Evolutionary conservation across 148 eudicot genomes (phyloP), one percentile per base, ranked within the genome.

Genomic region (Salicornia ramosissima): DNA sequence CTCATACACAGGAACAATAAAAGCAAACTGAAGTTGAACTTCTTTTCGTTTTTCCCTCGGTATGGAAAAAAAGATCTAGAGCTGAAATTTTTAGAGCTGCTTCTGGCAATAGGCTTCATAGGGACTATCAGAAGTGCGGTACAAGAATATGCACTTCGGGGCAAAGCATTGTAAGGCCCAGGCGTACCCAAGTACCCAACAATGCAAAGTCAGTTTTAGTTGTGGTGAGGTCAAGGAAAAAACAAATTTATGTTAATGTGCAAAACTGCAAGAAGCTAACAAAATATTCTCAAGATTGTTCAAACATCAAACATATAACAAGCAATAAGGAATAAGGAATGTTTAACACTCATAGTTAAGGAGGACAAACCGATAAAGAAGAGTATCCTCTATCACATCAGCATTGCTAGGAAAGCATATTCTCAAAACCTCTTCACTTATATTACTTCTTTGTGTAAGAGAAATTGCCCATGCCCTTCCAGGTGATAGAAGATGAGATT

Each of bases 391-490:
- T 26, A 74, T 55, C 77, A 72, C 84, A 65, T 83, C 84, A 71
- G 45, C 25, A 53, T 78, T 45, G 69, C 75, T 57, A 28, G 86
- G 78, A 66, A 88, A 88, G 80, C 90, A 86, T 67, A 70, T 71
- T 64, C 79, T 84, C 34, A 85, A 64, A 46, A 92, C 59, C 68
- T 86, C 88, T 69, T 88, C 94, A 47, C 78, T 68, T 49, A 86
- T 40, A 51, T 77, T 73, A 78, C 87, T 80, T 67, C 86, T 90
- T 64, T 88, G 81, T 28, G 96, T 82, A 70, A 92, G 91, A 58
- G 90, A 83, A 71, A 92, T 74, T 54, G 87, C 86, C 96, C 98
- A 92, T 51, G 96, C 98, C 76, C 80, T 77, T 77, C 90, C 96
- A 75, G 73, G 12, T 18, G 87, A 86, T 68, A 92, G 77, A 77